Conservation (phyloP, 2,329 filamentous ascomycete species). For the Aspergillus phoenicis region DNA sequence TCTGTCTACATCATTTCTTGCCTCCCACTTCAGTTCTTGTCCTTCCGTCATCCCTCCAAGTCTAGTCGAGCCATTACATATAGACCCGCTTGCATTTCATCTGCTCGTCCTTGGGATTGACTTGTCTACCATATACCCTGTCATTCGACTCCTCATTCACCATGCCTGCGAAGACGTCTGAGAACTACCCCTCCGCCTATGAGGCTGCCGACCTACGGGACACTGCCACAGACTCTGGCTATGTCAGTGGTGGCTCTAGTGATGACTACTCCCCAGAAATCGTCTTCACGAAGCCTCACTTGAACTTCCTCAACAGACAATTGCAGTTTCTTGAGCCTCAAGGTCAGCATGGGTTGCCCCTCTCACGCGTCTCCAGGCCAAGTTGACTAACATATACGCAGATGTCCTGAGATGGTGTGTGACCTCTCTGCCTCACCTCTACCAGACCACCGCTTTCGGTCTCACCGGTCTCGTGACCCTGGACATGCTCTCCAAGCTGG, state of each 20-base stretch:
- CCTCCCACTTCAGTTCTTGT: conserved; percentile 9
- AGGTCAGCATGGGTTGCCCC: conserved; percentile 46
- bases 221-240: conserved; percentile 83
- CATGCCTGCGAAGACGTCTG: conserved; percentile 44
- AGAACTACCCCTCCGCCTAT: conserved; percentile 39
- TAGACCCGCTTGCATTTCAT: conserved; percentile 4
- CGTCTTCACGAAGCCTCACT: conserved; percentile 82
- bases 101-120: conserved; percentile 6
- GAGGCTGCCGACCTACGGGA: conserved; percentile 45
- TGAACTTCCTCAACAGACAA: conserved; percentile 88
- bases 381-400: conserved; percentile 28
- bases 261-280: conserved; percentile 70
- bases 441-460: conserved; percentile 82
- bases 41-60: conserved; percentile 9
- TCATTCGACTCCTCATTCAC: conserved; percentile 16
- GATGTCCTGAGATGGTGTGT: conserved; percentile 93
- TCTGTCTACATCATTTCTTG: conserved; percentile 16
- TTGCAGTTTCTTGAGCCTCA: conserved; percentile 84
- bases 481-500: conserved; percentile 64
- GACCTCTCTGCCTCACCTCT: conserved; percentile 85
- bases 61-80: conserved; percentile 3
- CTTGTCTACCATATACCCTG: conserved; percentile 10
- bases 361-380: conserved; percentile 17
- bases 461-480: conserved; percentile 78
- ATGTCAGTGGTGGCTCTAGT: conserved; percentile 66